Evolutionary conservation across 352 stramenopile species (phyloP), one percentile per base, ranked within the genome.

Genomic region (Aphanomyces astaci): DNA sequence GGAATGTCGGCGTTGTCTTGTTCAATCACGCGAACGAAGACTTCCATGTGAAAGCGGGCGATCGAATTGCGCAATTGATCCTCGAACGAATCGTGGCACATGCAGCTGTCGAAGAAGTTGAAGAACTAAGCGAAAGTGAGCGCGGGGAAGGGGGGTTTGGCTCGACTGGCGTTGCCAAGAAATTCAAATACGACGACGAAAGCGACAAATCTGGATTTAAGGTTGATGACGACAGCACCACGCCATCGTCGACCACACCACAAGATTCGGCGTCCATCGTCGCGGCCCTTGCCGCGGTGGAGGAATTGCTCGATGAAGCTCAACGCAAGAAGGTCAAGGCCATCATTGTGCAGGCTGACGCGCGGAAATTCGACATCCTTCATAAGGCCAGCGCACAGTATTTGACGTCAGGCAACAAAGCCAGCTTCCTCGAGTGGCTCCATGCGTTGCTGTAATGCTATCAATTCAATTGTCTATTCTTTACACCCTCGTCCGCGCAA

Each of bases 41-140:
- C 70, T 99, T 99, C 75, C 73, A 89, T 66, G 85, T 99, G 33
- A 93, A 96, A 68, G 78, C 83, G 13, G 96, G 96, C 10, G 97
- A 99, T 81, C 92, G 97, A 40, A 89, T 99, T 49, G 97, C 97
- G 17, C 97, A 99, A 79, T 81, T 99, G 4, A 98, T 99, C 71
- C 78, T 99, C 4, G 97, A 99, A 74, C 84, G 92, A 63, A 97
- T 98, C 63, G 32, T 66, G 72, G 77, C 78, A 84, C 97, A 92
- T 75, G 87, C 92, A 10, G 75, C 92, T 31, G 81, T 98, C 13
- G 70, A 89, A 53, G 94, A 98, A 53, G 92, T 98, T 22, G 77
- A 95, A 22, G 95, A 98, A 71, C 88, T 99, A n/a, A 85, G 95
- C 30, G 95, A 98, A 43, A 99, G 95, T 13, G 80, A 75, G 36